Evolutionary conservation across 805 yeast genomes (phyloP), one percentile per base, ranked within the genome.

Genomic region (Lipomyces lipofer): DNA sequence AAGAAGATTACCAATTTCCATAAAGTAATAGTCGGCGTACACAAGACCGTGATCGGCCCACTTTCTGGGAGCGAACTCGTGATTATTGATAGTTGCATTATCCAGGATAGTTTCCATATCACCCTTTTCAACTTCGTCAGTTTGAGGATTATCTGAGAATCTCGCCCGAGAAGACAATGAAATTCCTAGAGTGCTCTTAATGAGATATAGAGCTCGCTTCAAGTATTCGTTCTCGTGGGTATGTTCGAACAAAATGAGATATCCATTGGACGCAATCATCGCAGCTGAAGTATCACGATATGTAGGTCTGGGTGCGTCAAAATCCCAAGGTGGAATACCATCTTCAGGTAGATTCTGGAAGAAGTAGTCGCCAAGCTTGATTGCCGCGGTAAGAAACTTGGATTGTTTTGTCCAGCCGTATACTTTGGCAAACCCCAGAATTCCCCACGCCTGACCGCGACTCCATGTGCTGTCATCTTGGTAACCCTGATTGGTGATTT

Each of bases 391-490:
- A 36, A 67, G 58, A 58, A 66, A 68, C 52, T 60, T 57, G 25
- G 40, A 19, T 22, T 65, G 56, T 40, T 59, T 62, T 22, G 71
- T 66, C 57, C 62, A 68, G 36, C 40, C 19, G 52, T 67, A 68
- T 13, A 58, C 55, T n/a, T 58, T 60, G 10, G 65, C 64, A 51
- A 47, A 68, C 1, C 71, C 71, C 43, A 65, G 56, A 9, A 68
- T 43, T 6, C 66, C 69, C 71, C 71, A 67, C 4, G 71, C 66
- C 52, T 67, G 70, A 39, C 71, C 71, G n/a, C 70, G 61, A 9
- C 66, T 49, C 71, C 71, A 68, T 32, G 64, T 51, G n/a, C 65
- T 42, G 10, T 65, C 68, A 49, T 68, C 67, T 4, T 47, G 53
- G 36, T 56, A 66, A 12, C 71, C 71, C 52, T 68, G 71, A 43